Base-by-base conservation (phyloP, 2,329 filamentous ascomycete species). In the Trichoderma aggressivum region DNA sequence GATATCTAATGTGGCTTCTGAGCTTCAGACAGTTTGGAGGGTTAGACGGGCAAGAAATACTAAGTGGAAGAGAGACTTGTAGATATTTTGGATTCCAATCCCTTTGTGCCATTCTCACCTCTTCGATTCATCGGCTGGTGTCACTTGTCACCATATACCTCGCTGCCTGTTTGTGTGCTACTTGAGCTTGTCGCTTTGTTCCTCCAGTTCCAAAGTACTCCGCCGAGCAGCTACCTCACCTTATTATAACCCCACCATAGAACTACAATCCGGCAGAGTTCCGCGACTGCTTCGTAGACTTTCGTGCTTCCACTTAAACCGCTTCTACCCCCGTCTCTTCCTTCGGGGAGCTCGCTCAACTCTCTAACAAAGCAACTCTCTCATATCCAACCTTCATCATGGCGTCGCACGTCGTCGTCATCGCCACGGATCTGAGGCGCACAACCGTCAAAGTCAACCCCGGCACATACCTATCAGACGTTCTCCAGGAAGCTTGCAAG, bases 351-450 rank as follows among this genome's bases (percentile, higher is more conserved):
- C 14, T 28, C 12, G 16, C 2, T n/a, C 18, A 24, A 58, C 16
- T 28, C 59, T 21, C 43, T n/a, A 2, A 7, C 43, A 30, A 26
- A 2, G 7, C 55, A 30, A 21, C 39, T 59, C 21, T 16, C 28
- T 5, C 47, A 18, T 11, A 18, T 11, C 10, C 6, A 55, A 14
- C 21, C 32, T 18, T 71, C 76, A 83, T 73, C 75, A 97, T 97
- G 93, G 89, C 94, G 75, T 92, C 94, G 67, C 92, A 96, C 80
- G 94, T 98, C 71, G 91, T 94, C 76, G 93, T 98, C 67, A 90
- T 97, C 74, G 91, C 95, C 80, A 89, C 91, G 50, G 90, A 93
- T 75, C 87, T 94, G 75, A 90, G 92, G 75, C 89, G 94, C 76
- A 88, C 90, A 64, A 92, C 89, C 55, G 86, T 99, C 81, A 97